Evolutionary conservation across 331 rosid species (phyloP).

Genomic region (Spiraea crenata): DNA sequence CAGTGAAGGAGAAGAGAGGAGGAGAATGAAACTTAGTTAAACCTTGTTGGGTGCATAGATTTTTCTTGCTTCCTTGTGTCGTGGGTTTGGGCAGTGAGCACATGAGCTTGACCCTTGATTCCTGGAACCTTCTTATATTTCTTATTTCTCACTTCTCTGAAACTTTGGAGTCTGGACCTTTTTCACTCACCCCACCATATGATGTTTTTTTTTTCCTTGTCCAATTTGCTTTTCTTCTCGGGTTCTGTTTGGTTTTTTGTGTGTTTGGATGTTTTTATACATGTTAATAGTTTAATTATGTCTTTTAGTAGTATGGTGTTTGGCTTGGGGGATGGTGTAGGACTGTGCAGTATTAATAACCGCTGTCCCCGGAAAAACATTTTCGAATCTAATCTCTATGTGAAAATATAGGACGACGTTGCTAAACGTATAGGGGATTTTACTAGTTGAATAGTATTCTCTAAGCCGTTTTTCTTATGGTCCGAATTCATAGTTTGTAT

Average conservation of each 20-base stretch:
- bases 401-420: background rate
- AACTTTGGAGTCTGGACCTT: constrained; percentile 48
- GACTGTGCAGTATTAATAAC: constrained; percentile 52
- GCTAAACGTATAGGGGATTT: too few relatives aligned
- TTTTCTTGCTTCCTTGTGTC: constrained; percentile 52
- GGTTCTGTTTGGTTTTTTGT: constrained; percentile 20
- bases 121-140: constrained; percentile 84
- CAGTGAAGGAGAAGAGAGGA: constrained; percentile 1
- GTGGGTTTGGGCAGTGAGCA: constrained; percentile 49
- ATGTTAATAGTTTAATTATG: background rate
- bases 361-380: constrained; percentile 51
- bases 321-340: constrained; percentile 30
- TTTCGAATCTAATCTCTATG: constrained; percentile 30
- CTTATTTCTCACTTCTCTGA: constrained; percentile 35
- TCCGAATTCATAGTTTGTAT: too few relatives aligned
- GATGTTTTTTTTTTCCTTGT: constrained; percentile 18
- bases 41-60: constrained; percentile 21
- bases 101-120: constrained; percentile 83
- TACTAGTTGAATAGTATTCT: too few relatives aligned
- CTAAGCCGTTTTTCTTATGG: too few relatives aligned
- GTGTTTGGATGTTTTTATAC: background rate
- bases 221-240: constrained; percentile 12
- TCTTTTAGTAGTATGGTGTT: background rate
- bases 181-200: constrained; percentile 11
- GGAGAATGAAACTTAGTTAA: background rate